A percentile compares a stretch with the other conserved stretches of the same genome.
These are phyloP conservation scores for Boletus rubescentipes DNA, from an alignment of 768 basidiomycete species.

Conservation along the genomic window DNA sequence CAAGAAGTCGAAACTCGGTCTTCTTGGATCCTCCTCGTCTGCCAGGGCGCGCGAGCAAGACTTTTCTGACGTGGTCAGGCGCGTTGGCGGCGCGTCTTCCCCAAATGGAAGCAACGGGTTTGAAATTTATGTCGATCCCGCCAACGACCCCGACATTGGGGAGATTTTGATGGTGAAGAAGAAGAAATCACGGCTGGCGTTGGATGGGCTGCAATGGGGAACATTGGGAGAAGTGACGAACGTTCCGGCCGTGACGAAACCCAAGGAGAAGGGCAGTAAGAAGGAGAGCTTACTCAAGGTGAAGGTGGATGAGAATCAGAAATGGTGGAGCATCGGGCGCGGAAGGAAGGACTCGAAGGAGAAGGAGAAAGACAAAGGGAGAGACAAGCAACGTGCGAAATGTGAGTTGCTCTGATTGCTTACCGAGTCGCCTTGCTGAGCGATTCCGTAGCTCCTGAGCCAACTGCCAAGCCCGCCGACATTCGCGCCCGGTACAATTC, in stretches of 20 bases:
- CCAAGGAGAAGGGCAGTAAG: slow-evolving; percentile 40
- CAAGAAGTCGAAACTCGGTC: slow-evolving; percentile 66
- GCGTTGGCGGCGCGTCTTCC: slow-evolving; percentile 36
- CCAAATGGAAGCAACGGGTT: slow-evolving; percentile 47
- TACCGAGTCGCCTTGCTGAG: slow-evolving; percentile 3
- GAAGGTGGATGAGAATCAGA: slow-evolving; percentile 51
- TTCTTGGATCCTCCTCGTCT: slow-evolving; percentile 36
- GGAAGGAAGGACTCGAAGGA: slow-evolving; percentile 75
- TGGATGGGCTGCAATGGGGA: slow-evolving; percentile 60
- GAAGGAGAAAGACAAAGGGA: slow-evolving; percentile 52
- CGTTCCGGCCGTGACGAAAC: slow-evolving; percentile 31
- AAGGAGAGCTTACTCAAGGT: slow-evolving; percentile 34
- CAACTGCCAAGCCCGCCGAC: slow-evolving; percentile 31
- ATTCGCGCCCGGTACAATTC: slow-evolving; percentile 62
- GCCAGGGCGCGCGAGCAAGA: slow-evolving; percentile 41
- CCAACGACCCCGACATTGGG: slow-evolving; percentile 61
- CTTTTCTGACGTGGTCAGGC: slow-evolving; percentile 59
- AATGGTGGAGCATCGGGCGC: slow-evolving; percentile 83
- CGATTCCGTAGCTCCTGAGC: slow-evolving; percentile 44
- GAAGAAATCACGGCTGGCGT: slow-evolving; percentile 61
- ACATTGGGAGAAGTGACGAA: slow-evolving; percentile 63
- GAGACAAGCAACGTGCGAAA: slow-evolving; percentile 39
- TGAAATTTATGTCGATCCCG: slow-evolving; percentile 71
- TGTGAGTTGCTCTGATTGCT: slow-evolving; percentile 13
- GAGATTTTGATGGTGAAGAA: slow-evolving; percentile 77